Base-by-base conservation (phyloP, 176 grass and related monocot genomes). In the Pontederia crassipes region DNA sequence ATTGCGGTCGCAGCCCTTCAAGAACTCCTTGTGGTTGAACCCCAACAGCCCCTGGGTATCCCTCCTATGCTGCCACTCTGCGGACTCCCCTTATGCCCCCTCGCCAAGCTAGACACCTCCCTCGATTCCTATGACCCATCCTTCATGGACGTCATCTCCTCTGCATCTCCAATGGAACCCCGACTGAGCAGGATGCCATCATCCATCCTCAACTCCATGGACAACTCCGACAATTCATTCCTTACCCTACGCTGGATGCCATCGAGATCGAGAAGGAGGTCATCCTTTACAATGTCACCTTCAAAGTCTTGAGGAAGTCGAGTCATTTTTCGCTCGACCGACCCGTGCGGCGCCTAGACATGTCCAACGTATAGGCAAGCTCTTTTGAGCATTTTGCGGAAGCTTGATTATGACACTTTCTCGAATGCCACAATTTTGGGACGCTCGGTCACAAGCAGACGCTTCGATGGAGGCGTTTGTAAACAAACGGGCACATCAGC, bases 271-370 rank as follows among this genome's bases (percentile, higher is more conserved):
- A 71, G 17, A 83, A 68, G 65, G 72, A 78, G 81, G 84, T 76
- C 54, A 77, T 91, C 61, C 76, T 97, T 67, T 97, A 88, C 73
- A 97, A 97, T 54, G 93, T 97, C 29, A 78, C 80, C 46, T 67
- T 97, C 50, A 91, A 97, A 75, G 71, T 47, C 55, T 58, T 91
- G 65, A 79, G 87, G 68, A 97, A 88, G 75, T 50, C n/a, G n/a
- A n/a, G n/a, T n/a, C n/a, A n/a, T n/a, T n/a, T n/a, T n/a, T n/a
- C n/a, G n/a, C n/a, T n/a, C n/a, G n/a, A n/a, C n/a, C n/a, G n/a
- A n/a, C n/a, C n/a, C n/a, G n/a, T n/a, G n/a, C n/a, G n/a, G n/a
- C n/a, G n/a, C n/a, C n/a, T n/a, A n/a, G n/a, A n/a, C n/a, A n/a
- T n/a, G n/a, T n/a, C n/a, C n/a, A n/a, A n/a, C n/a, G n/a, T n/a